phyloP scores from a whole-genome alignment of 2,329 filamentous ascomycete species.

The Cercospora zeae-maydis region DNA sequence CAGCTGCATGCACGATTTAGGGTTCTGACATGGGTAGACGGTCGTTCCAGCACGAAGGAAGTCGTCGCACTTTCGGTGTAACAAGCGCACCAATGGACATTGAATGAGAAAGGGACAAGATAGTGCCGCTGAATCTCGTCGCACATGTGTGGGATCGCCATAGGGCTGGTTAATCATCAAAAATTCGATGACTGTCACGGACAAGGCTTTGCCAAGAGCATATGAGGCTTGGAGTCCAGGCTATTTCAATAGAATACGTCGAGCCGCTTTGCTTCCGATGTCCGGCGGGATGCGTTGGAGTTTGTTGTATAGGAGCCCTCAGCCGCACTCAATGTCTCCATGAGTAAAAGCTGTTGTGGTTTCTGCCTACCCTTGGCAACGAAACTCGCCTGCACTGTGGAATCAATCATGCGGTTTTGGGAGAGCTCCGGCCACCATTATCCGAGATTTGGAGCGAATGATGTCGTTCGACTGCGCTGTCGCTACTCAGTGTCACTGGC shows the following conservation, averaged over 20 bases:
- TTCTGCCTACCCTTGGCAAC: not conserved
- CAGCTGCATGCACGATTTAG: not conserved
- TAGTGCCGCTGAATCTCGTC: not conserved
- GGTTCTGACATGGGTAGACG: not conserved
- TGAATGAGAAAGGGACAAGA: not conserved
- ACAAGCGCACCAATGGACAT: not conserved
- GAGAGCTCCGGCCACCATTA: not conserved
- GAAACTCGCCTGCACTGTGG: not conserved
- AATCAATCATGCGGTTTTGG: not conserved
- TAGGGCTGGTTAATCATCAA: conserved; percentile 25
- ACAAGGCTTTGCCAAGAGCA: conserved; percentile 22
- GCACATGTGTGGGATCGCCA: not conserved
- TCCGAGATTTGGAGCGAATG: too few species aligned
- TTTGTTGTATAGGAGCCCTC: not conserved
- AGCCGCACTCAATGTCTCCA: not conserved
- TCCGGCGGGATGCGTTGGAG: not conserved
- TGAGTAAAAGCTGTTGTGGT: not conserved
- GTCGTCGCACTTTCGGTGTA: not conserved
- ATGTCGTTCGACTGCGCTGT: too few species aligned
- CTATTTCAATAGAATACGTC: not conserved
- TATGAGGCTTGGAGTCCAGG: conserved; percentile 9
- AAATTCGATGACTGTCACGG: conserved; percentile 14
- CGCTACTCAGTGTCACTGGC: too few species aligned
- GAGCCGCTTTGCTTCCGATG: not conserved
- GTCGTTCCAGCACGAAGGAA: not conserved